Evolutionary conservation across 139 green algal genomes (phyloP), one percentile per base, ranked within the genome.

Genomic region (Chlamydomonas sp.): DNA sequence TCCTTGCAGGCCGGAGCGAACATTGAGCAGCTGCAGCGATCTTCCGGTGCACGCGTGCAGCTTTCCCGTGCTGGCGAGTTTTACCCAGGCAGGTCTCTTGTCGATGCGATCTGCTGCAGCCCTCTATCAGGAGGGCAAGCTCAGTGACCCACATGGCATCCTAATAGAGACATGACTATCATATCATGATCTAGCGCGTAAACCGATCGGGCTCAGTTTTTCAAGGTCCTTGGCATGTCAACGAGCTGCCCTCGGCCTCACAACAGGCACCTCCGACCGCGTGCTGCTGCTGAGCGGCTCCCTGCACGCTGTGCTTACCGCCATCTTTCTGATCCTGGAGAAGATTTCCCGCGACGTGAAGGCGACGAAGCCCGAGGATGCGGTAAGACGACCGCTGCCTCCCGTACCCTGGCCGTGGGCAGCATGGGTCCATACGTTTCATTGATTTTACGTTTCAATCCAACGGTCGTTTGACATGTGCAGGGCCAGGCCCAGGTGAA

Each of bases 251-350:
- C 75, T 57, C 61, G 8, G 9, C 6, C 20, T 18, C 16, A 5
- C 1, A 72, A 75, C 94, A 96, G 96, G 97, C 62, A 99, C 97
- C 4, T 98, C 98, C 86, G 97, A 98, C 69, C 94, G 96, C 18
- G 97, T 99, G 57, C 84, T 99, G n/a, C 85, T 95, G 78, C 86
- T 95, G 59, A 91, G 85, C 8, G 93, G 93, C 59, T 91, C 92
- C 10, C 90, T 96, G 31, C 93, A 96, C 85, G 91, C 90, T 18
- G 93, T 96, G 72, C 89, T 96, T 76, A 96, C 93, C 3, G 91
- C 92, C 57, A 91, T 96, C 57, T 95, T 95, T 83, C 87, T 96
- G 6, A 94, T 96, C 20, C 85, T 96, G 66, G 93, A 95, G 87
- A 96, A 96, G 80, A 85, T 96, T 68, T 85, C 87, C 8, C 88